These are phyloP conservation scores for Xenoacremonium recifei DNA, from an alignment of 2,329 filamentous ascomycete genomes.

Conservation along the genomic window DNA sequence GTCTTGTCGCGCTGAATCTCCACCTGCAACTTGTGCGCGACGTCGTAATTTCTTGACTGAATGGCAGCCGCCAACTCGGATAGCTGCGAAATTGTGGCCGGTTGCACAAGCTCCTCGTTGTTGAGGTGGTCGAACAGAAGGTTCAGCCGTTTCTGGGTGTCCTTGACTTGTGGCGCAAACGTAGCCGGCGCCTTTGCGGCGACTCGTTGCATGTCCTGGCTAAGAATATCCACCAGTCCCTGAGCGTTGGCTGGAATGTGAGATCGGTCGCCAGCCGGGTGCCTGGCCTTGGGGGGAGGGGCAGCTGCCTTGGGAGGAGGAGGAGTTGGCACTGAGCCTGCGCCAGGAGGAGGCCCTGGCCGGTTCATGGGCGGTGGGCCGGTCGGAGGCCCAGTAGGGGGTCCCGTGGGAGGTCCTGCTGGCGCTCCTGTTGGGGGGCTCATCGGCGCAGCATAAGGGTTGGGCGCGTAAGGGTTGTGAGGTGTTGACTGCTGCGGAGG, in stretches of 20 bases:
- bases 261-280: slow-evolving; percentile 83
- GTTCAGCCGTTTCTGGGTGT: slow-evolving; percentile 88
- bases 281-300: slow-evolving; percentile 57
- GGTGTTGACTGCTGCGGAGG: slow-evolving; percentile 46
- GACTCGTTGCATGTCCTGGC: slow-evolving; percentile 82
- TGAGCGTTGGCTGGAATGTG: slow-evolving; percentile 80
- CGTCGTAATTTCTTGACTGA: slow-evolving; percentile 66
- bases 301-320: slow-evolving; percentile 44
- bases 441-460: slow-evolving; percentile 41
- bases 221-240: slow-evolving; percentile 78
- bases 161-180: slow-evolving; percentile 85
- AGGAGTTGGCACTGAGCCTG: slow-evolving; percentile 35
- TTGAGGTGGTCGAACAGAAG: slow-evolving; percentile 97
- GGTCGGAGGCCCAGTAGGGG: slow-evolving; percentile 36
- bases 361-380: slow-evolving; percentile 32
- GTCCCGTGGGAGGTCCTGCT: slow-evolving; percentile 41
- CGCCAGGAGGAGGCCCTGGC: slow-evolving; percentile 28
- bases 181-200: slow-evolving; percentile 81
- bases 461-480: slow-evolving; percentile 61
- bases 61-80: slow-evolving; percentile 64
- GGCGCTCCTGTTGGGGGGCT: slow-evolving; percentile 39
- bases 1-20: slow-evolving; percentile 75
- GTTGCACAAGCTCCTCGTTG: slow-evolving; percentile 85
- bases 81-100: slow-evolving; percentile 71
- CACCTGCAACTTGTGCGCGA: slow-evolving; percentile 66